Conservation (phyloP, 176 grass and related monocot species). For the Alopecurus myosuroides region DNA sequence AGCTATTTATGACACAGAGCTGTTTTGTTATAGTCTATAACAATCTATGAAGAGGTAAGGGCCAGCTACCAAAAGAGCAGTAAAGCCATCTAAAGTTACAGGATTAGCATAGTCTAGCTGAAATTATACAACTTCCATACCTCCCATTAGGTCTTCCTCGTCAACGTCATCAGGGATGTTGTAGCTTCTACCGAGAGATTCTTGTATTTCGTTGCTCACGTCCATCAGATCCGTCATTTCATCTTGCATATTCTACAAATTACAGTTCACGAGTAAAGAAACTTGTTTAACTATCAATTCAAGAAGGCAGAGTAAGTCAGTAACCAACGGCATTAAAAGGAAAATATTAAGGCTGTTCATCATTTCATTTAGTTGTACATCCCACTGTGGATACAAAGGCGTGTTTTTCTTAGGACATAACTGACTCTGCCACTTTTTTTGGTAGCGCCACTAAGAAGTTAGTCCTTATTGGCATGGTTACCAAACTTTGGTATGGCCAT, state of each 20-base stretch:
- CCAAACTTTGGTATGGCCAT: not conserved
- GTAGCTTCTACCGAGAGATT: constrained; percentile 88
- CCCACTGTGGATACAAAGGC: not conserved
- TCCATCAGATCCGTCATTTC: constrained; percentile 98
- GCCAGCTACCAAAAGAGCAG: not conserved
- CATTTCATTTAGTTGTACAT: not conserved
- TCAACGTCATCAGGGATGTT: constrained; percentile 96
- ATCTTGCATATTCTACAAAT: constrained; percentile 90
- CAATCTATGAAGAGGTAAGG: not conserved
- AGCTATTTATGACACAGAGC: not conserved
- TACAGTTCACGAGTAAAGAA: not conserved
- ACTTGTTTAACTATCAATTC: not conserved
- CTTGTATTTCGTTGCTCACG: constrained; percentile 90
- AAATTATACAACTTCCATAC: constrained; percentile 43
- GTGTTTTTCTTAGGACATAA: not conserved
- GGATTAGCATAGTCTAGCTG: not conserved
- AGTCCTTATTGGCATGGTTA: not conserved
- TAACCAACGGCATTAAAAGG: not conserved
- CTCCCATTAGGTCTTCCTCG: constrained; percentile 91
- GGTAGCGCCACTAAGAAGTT: not conserved
- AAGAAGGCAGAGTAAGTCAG: not conserved
- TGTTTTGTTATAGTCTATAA: not conserved
- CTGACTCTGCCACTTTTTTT: not conserved
- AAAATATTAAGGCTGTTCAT: not conserved
- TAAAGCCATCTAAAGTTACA: not conserved